Evolutionary conservation across 2,329 filamentous ascomycete genomes (phyloP), one percentile per base, ranked within the genome.

Genomic region (Myriosclerotinia duriaeana): DNA sequence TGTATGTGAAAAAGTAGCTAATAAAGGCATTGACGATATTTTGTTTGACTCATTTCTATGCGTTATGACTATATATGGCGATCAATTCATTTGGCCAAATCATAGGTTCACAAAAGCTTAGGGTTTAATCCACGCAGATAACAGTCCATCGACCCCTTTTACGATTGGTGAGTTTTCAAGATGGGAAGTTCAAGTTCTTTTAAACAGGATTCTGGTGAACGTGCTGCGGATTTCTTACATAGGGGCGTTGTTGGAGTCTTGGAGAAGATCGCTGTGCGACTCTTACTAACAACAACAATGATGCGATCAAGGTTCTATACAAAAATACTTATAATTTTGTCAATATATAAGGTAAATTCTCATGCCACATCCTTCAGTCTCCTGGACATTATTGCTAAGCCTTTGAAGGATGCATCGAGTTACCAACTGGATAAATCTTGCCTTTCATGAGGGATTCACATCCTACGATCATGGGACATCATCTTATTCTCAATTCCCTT

Each of bases 341-440:
- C 0, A 0, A 85, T 66, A 93, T 93, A 93, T 75, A 93, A 93
- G 91, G 86, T 87, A 75, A 70, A 76, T 67, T 36, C n/a, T 7
- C 65, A 67, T 62, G 34, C 12, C 30, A 3, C 26, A 9, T 12
- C 9, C 26, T 26, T 34, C 6, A 36, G 40, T 14, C 14, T 30
- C 17, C 8, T 20, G 7, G 11, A 14, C 9, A 22, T 38, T 68
- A 53, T 44, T 44, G n/a, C 85, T 84, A 87, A 84, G 68, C 14
- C 68, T 36, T 17, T 36, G 46, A 3, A 53, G 91, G 52, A 36
- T 52, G 73, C 69, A 84, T 70, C 91, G 91, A 14, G 91, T 91
- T 9, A 93, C 91, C 0, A 95, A 94, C 75, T 94, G 90, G 91
- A 91, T 91, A 0, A 93, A 92, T 68, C 77, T 92, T n/a, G n/a